phyloP scores from a whole-genome alignment of 257 asterid genomes.

The Nicotiana paniculata region DNA sequence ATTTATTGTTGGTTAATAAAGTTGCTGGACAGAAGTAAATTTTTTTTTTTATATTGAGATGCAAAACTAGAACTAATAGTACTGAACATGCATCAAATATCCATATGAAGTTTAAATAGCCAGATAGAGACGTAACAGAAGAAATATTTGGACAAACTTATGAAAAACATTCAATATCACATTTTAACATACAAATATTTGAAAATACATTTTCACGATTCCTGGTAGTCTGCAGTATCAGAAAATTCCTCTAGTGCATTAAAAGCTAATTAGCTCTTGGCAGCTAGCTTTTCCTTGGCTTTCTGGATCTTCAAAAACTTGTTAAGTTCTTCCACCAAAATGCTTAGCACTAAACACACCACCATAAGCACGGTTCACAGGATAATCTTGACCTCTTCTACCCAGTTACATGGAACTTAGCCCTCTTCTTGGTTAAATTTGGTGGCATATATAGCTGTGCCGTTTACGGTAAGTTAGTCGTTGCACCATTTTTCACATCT shows the following conservation, averaged over 20 bases:
- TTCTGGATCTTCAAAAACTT: conserved; percentile 80
- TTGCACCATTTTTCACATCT: conserved; percentile 55
- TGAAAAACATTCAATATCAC: not conserved
- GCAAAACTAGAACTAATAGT: not conserved
- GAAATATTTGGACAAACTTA: conserved; percentile 10
- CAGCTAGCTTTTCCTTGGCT: conserved; percentile 58
- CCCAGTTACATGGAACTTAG: conserved; percentile 76
- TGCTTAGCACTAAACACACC: conserved; percentile 65
- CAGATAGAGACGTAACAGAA: not conserved
- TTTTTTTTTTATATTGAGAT: not conserved
- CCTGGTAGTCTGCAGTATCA: conserved; percentile 13
- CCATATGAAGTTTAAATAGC: not conserved
- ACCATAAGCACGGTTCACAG: conserved; percentile 71
- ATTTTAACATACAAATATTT: conserved; percentile 7
- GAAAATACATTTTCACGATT: conserved; percentile 17
- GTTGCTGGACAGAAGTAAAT: no score
- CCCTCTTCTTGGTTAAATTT: conserved; percentile 83
- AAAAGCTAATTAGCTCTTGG: conserved; percentile 43
- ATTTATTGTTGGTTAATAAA: no score
- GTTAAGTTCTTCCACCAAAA: conserved; percentile 72
- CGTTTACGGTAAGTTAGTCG: conserved; percentile 58
- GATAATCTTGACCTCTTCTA: conserved; percentile 66
- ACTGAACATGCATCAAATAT: not conserved
- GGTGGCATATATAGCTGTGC: conserved; percentile 72
- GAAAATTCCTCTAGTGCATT: conserved; percentile 18